These are phyloP conservation scores for Arthrocladium fulminans DNA, from an alignment of 2,329 filamentous ascomycete genomes.

Conservation along the genomic window DNA sequence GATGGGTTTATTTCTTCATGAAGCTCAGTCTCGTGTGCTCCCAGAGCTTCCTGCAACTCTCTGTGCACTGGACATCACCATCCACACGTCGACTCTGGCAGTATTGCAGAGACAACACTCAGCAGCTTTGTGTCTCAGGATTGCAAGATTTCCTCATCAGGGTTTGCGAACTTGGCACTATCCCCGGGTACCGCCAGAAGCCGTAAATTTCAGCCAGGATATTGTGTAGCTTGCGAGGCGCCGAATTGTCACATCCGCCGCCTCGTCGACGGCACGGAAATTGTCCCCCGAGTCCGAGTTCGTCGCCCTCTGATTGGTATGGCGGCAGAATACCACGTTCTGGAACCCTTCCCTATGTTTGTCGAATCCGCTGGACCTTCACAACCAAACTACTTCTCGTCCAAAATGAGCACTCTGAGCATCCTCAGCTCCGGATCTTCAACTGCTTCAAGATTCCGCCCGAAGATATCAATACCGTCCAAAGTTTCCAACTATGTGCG, in stretches of 20 bases:
- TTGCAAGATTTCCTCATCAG: background rate
- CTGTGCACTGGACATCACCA: background rate
- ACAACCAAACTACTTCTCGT: conserved; percentile 21
- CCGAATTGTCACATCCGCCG: background rate
- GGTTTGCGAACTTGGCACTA: background rate
- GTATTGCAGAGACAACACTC: background rate
- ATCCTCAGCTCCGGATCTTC: conserved; percentile 15
- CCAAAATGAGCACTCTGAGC: conserved; percentile 20
- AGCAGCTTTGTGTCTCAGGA: too few species aligned
- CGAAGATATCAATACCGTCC: conserved; percentile 12
- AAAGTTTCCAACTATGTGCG: conserved; percentile 42
- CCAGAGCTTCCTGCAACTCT: background rate
- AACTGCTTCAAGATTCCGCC: conserved; percentile 2
- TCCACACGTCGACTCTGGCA: background rate
- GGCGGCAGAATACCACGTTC: conserved; percentile 10
- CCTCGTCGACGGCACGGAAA: background rate
- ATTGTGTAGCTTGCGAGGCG: too few species aligned
- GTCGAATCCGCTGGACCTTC: conserved; percentile 20
- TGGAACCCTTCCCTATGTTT: conserved; percentile 23
- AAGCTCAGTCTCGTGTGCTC: background rate
- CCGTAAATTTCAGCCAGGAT: too few species aligned
- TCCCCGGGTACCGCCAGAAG: too few species aligned
- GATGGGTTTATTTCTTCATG: too few species aligned
- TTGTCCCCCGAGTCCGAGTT: background rate
- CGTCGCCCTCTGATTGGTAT: conserved; percentile 7